Evolutionary conservation across 2,329 filamentous ascomycete species (phyloP).

Genomic region (Stagonosporopsis tanaceti): DNA sequence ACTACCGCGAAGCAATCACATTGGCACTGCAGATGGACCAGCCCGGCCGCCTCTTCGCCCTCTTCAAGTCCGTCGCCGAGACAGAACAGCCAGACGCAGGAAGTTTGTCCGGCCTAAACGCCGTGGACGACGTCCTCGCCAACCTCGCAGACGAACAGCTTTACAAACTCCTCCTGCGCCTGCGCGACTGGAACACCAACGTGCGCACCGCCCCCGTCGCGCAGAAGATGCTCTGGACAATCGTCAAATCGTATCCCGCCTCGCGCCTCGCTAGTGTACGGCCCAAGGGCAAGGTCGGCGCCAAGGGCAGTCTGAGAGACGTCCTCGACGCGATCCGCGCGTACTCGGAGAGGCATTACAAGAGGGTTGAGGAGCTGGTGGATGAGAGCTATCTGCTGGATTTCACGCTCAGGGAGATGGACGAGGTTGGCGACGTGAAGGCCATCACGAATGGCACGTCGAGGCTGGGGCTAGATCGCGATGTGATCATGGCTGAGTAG

Average conservation of each 20-base stretch:
- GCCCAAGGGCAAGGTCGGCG: slow-evolving; percentile 42
- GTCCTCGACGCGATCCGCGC: slow-evolving; percentile 85
- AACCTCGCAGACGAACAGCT: slow-evolving; percentile 84
- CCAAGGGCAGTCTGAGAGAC: slow-evolving; percentile 69
- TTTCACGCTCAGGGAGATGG: slow-evolving; percentile 94
- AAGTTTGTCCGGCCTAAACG: slow-evolving; percentile 68
- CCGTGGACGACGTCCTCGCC: slow-evolving; percentile 84
- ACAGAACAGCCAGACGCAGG: slow-evolving; percentile 66
- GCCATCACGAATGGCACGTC: slow-evolving; percentile 38
- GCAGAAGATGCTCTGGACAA: slow-evolving; percentile 80
- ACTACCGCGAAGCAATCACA: slow-evolving; percentile 91
- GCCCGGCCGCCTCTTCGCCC: slow-evolving; percentile 80
- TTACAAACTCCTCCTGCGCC: slow-evolving; percentile 78
- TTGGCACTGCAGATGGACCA: slow-evolving; percentile 94
- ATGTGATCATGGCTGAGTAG: slow-evolving; percentile 46
- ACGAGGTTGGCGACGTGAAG: slow-evolving; percentile 62
- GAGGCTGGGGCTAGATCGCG: slow-evolving; percentile 31
- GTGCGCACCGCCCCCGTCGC: slow-evolving; percentile 84
- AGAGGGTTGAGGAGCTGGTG: slow-evolving; percentile 84
- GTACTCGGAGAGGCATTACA: slow-evolving; percentile 94
- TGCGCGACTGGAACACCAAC: slow-evolving; percentile 98
- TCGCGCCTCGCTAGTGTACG: slow-evolving; percentile 75
- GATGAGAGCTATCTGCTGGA: slow-evolving; percentile 95
- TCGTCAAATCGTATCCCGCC: slow-evolving; percentile 83
- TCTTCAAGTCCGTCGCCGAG: slow-evolving; percentile 83